Conservation (phyloP, 805 yeast species). For the Brettanomyces anomalus region DNA sequence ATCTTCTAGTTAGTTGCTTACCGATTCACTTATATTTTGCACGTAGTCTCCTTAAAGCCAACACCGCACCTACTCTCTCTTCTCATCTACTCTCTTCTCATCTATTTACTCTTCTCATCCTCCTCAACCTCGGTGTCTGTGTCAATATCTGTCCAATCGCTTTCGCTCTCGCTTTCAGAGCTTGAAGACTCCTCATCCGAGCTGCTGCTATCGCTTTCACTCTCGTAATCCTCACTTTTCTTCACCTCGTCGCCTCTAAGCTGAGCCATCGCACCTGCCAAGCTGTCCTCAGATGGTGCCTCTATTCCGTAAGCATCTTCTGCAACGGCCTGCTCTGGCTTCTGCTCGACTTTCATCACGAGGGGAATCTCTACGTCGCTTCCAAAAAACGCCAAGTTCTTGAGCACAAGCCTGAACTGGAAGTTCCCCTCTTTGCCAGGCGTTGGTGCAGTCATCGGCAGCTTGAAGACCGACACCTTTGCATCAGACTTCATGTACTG, state of each 20-base stretch:
- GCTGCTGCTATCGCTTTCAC: constrained; percentile 10
- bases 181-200: constrained; percentile 3
- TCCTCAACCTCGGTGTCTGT: constrained; percentile 63
- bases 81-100: no score
- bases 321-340: constrained; percentile 25
- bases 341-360: constrained; percentile 57
- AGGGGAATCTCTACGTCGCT: constrained; percentile 67
- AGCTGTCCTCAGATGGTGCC: constrained; percentile 64
- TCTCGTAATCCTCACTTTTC: constrained; percentile 29
- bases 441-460: constrained; percentile 65
- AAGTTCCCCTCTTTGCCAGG: constrained; percentile 62
- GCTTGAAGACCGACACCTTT: constrained; percentile 62
- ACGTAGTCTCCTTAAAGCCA: no score
- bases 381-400: constrained; percentile 75
- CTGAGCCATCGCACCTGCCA: constrained; percentile 69
- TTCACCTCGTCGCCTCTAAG: constrained; percentile 54
- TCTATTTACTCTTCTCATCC: constrained; percentile 18
- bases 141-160: constrained; percentile 43
- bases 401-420: constrained; percentile 62
- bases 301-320: constrained; percentile 48
- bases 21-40: no score
- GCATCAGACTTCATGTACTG: constrained; percentile 38
- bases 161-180: constrained; percentile 19
- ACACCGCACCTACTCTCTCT: no score
- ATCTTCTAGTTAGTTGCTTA: no score